These are phyloP conservation scores for Chytriomyces sp. DNA, from an alignment of 192 early-diverging fungal species.

Conservation along the genomic window DNA sequence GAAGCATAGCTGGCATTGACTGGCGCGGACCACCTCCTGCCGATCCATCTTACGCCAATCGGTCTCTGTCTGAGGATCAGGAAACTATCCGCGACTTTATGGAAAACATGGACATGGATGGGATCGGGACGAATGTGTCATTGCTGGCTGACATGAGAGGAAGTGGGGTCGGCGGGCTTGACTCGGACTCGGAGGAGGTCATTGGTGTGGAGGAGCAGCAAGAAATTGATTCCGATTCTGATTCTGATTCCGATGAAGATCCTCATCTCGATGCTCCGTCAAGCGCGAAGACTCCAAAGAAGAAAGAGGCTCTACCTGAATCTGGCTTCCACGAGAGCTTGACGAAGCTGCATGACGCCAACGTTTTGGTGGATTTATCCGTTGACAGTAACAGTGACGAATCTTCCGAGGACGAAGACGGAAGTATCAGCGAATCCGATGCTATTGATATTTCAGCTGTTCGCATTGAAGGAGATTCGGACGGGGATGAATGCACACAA, in stretches of 20 bases:
- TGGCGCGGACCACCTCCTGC: not conserved
- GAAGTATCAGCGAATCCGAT: not conserved
- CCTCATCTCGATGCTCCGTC: slow-evolving; percentile 31
- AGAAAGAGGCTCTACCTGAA: slow-evolving; percentile 29
- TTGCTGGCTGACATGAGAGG: not conserved
- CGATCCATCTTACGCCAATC: no score
- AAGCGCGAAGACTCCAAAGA: not conserved
- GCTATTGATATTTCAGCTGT: slow-evolving; percentile 1
- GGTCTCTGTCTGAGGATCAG: not conserved
- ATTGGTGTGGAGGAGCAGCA: slow-evolving; percentile 6
- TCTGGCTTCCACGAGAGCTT: slow-evolving; percentile 22
- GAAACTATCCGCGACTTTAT: slow-evolving; percentile 6
- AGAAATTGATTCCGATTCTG: slow-evolving; percentile 5
- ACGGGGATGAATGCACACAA: slow-evolving; percentile 25
- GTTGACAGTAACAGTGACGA: slow-evolving; percentile 16
- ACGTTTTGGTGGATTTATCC: slow-evolving; percentile 18
- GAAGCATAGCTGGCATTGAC: not conserved
- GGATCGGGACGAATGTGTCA: not conserved
- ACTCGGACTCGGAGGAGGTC: not conserved
- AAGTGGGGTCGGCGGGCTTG: slow-evolving; percentile 11
- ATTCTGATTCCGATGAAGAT: slow-evolving; percentile 38
- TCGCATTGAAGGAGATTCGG: slow-evolving; percentile 31
- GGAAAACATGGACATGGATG: slow-evolving; percentile 1
- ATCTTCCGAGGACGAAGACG: not conserved
- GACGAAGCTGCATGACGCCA: slow-evolving; percentile 29